Evolutionary conservation across 208 protist genomes (phyloP), one percentile per base, ranked within the genome.

Genomic region (Leishmania tarentolae): DNA sequence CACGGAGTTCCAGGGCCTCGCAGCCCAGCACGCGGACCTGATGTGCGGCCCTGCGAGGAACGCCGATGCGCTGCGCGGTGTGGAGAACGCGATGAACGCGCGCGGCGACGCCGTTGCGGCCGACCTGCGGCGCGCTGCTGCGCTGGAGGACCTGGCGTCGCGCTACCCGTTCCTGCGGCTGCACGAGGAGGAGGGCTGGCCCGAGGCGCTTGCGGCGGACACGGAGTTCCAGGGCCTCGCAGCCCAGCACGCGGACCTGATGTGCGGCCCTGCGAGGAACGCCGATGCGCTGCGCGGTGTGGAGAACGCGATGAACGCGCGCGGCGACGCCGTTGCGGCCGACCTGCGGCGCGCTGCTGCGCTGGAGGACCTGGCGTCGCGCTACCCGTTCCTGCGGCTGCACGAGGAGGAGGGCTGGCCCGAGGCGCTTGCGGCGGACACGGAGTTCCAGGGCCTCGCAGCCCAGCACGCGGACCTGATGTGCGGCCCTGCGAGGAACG

Each of bases 31-130:
- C 47, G 47, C 47, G 47, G 47, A 53, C 47, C 47, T 53, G 47
- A 15, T 15, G 47, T 15, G 0, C 1, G 47, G 13, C 47, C 47
- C 47, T 6, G 13, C 6, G 47, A 53, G 47, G 47, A 53, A 53
- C 47, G 47, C 47, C 47, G 47, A 6, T 15, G 47, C 47, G 47
- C 47, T 53, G 47, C 47, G 47, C 47, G 47, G 47, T 53, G 75
- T 65, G 68, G 76, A 84, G 75, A 59, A 77, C 68, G 65, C 75
- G 63, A 75, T n/a, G 57, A 47, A 24, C 28, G 42, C 53, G 70
- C 46, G 40, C 13, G 47, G 47, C 47, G 47, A 53, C 47, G 47
- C 47, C 47, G 47, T 53, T 53, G 47, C 47, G 47, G 47, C 47
- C 47, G 47, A 6, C 9, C 47, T 53, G 47, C 47, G 47, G 0